Evolutionary conservation across 805 yeast species (phyloP).

Genomic region (Barnettozyma populi): DNA sequence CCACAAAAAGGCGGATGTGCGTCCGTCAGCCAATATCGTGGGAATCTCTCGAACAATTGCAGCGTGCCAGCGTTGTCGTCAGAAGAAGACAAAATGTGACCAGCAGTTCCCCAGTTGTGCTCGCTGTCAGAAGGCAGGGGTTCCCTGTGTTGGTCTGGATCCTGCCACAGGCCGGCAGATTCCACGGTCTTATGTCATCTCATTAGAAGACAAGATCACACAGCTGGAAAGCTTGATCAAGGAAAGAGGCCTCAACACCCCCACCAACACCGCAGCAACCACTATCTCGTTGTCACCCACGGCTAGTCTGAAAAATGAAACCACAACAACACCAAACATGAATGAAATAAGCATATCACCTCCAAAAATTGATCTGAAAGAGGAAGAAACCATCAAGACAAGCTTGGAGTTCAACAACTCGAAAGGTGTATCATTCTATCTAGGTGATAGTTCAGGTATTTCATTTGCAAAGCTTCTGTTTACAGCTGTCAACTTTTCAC

Average conservation of each 20-base stretch:
- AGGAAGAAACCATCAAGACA: slow-evolving; percentile 20
- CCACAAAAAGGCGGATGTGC: not conserved
- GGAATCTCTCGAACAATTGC: slow-evolving; percentile 63
- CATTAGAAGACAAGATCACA: slow-evolving; percentile 60
- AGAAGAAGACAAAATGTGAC: slow-evolving; percentile 61
- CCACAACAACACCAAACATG: not conserved
- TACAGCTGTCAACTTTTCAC: slow-evolving; percentile 65
- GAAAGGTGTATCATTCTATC: slow-evolving; percentile 26
- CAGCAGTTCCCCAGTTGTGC: slow-evolving; percentile 52
- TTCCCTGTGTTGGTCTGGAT: slow-evolving; percentile 77
- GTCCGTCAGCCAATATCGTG: slow-evolving; percentile 24
- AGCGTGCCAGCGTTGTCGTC: slow-evolving; percentile 81
- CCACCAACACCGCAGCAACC: slow-evolving; percentile 7
- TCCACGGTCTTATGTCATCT: slow-evolving; percentile 72
- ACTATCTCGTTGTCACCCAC: not conserved
- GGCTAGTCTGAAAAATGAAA: not conserved
- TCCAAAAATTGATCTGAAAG: slow-evolving; percentile 9
- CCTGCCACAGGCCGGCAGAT: slow-evolving; percentile 85
- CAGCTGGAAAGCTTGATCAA: slow-evolving; percentile 48
- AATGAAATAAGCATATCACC: slow-evolving; percentile 5
- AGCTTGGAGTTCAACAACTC: slow-evolving; percentile 18
- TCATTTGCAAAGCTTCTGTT: slow-evolving; percentile 73
- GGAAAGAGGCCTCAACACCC: slow-evolving; percentile 36
- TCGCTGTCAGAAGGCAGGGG: slow-evolving; percentile 53
- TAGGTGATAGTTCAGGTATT: slow-evolving; percentile 53